Evolutionary conservation across 2,329 filamentous ascomycete species (phyloP).

Genomic region (Trichoderma koningiopsis): DNA sequence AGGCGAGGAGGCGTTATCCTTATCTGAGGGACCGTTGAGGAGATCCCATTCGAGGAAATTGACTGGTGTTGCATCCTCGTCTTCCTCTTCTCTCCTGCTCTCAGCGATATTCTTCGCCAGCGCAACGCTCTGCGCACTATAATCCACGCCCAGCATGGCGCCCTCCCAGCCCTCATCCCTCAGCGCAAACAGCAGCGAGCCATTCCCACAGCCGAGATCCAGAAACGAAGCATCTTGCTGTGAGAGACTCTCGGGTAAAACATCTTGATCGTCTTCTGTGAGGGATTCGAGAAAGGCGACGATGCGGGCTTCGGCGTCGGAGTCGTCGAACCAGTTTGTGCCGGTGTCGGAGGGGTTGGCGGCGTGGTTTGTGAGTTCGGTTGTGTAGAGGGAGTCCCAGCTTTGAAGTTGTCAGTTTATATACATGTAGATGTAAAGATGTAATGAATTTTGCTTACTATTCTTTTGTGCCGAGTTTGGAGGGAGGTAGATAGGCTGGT

Average conservation of each 20-base stretch:
- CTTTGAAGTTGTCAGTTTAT: conserved; percentile 46
- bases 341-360: conserved; percentile 76
- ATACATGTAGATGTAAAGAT: not conserved
- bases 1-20: conserved; percentile 35
- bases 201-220: conserved; percentile 93
- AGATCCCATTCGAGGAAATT: conserved; percentile 65
- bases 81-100: conserved; percentile 15
- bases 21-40: too few species aligned
- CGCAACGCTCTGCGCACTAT: conserved; percentile 72
- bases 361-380: conserved; percentile 71
- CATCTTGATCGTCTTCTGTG: conserved; percentile 33
- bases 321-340: conserved; percentile 96
- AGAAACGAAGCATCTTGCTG: conserved; percentile 60
- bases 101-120: conserved; percentile 68
- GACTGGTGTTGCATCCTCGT: conserved; percentile 31
- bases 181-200: conserved; percentile 83
- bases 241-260: conserved; percentile 28
- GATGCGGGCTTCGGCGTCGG: conserved; percentile 81
- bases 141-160: conserved; percentile 83
- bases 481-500: conserved; percentile 74
- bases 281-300: conserved; percentile 63
- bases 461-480: conserved; percentile 81
- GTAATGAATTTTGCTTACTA: too few species aligned
- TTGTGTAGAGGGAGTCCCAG: conserved; percentile 75
- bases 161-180: conserved; percentile 66